phyloP scores from a whole-genome alignment of 208 protist species.

The Crithidia mellificae region DNA sequence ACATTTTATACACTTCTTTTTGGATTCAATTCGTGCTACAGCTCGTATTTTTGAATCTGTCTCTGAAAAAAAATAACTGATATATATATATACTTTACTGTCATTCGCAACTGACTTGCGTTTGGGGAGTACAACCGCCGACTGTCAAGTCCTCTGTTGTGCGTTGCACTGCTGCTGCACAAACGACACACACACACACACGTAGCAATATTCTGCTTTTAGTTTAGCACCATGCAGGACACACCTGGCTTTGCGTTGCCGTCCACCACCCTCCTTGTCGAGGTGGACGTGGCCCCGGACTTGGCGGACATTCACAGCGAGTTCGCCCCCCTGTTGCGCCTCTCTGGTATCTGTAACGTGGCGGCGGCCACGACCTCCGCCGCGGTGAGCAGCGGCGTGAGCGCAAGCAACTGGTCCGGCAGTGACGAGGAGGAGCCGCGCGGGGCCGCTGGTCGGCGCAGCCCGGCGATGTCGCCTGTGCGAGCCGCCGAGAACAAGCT shows the following conservation, averaged over 20 bases:
- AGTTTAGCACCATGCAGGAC: slow-evolving; percentile 8
- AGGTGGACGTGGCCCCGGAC: slow-evolving; percentile 31
- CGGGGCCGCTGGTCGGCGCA: slow-evolving; percentile 16
- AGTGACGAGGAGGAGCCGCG: slow-evolving; percentile 29
- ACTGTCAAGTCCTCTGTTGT: too few species aligned
- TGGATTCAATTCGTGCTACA: too few species aligned
- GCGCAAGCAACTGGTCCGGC: slow-evolving; percentile 7
- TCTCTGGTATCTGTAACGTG: slow-evolving; percentile 24
- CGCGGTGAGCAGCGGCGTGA: slow-evolving; percentile 11
- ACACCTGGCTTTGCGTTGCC: slow-evolving; percentile 14
- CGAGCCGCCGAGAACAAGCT: slow-evolving; percentile 22
- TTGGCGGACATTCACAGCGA: slow-evolving; percentile 36
- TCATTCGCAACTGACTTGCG: too few species aligned
- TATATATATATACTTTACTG: too few species aligned
- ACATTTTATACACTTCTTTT: too few species aligned
- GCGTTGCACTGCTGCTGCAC: too few species aligned
- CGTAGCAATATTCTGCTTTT: too few species aligned
- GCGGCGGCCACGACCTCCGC: background rate
- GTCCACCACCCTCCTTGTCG: slow-evolving; percentile 21
- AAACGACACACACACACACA: too few species aligned
- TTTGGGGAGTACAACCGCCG: too few species aligned
- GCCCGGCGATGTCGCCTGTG: slow-evolving; percentile 24
- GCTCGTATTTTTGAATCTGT: too few species aligned
- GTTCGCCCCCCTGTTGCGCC: slow-evolving; percentile 36
- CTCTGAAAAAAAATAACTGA: too few species aligned